These are phyloP conservation scores for Domatiomyces catenatus DNA, from an alignment of 2,329 filamentous ascomycete genomes.

Conservation along the genomic window DNA sequence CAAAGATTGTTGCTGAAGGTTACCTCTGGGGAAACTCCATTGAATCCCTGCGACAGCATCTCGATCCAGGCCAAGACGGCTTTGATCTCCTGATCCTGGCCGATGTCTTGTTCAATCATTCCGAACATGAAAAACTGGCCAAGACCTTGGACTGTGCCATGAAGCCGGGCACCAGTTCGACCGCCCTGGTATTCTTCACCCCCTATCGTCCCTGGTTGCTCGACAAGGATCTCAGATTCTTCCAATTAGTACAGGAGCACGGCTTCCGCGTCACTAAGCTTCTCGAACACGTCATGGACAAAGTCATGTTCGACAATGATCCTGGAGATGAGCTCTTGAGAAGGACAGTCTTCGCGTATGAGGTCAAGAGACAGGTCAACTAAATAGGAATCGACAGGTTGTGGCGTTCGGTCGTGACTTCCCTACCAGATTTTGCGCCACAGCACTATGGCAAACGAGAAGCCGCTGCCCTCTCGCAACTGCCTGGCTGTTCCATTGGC, in stretches of 20 bases:
- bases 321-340: slow-evolving; percentile 67
- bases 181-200: slow-evolving; percentile 81
- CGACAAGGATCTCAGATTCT: slow-evolving; percentile 73
- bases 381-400: slow-evolving; percentile 36
- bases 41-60: slow-evolving; percentile 40
- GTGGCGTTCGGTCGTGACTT: slow-evolving; percentile 1
- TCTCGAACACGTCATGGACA: slow-evolving; percentile 66
- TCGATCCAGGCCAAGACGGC: slow-evolving; percentile 24
- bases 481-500: neutral
- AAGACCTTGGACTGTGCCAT: slow-evolving; percentile 55
- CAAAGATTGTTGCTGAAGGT: slow-evolving; percentile 46
- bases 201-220: slow-evolving; percentile 84
- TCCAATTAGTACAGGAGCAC: slow-evolving; percentile 53
- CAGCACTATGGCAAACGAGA: neutral
- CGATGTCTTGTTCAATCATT: slow-evolving; percentile 81
- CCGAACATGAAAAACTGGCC: slow-evolving; percentile 66
- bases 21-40: slow-evolving; percentile 70
- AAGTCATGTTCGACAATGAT: slow-evolving; percentile 78
- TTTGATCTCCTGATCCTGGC: slow-evolving; percentile 79
- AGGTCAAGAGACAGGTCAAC: slow-evolving; percentile 29
- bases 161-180: slow-evolving; percentile 37
- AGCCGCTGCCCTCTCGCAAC: neutral
- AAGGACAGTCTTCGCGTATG: slow-evolving; percentile 68
- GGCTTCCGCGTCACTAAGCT: slow-evolving; percentile 69
- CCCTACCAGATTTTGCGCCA: neutral